Percentiles rank a stretch among this genome's conserved stretches.
These are phyloP conservation scores for Populus hybrid DNA, from an alignment of 441 rosid genomes.

Conservation along the genomic window DNA sequence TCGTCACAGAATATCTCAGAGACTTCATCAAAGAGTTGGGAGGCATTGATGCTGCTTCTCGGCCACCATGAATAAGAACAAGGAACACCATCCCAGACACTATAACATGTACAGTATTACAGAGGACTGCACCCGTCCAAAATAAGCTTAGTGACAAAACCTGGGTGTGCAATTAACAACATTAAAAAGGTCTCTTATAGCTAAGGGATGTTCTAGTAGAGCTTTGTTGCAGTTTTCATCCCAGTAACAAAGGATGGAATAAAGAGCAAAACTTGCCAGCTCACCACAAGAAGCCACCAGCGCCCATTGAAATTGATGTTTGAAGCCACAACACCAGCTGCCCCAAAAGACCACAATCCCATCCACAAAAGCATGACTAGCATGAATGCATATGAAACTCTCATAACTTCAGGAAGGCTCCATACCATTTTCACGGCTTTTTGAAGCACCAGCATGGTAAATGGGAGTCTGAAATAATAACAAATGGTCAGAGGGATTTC, in stretches of 20 bases:
- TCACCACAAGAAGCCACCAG: conserved; percentile 99
- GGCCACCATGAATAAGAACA: conserved; percentile 80
- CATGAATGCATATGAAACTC: conserved; percentile 79
- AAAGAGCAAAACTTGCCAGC: conserved; percentile 92
- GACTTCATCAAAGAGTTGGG: conserved; percentile 62
- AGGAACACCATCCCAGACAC: conserved; percentile 92
- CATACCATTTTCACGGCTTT: conserved; percentile 84
- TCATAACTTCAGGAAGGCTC: conserved; percentile 80
- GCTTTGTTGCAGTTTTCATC: conserved; percentile 25
- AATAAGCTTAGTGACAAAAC: conserved; percentile 88
- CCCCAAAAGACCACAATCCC: conserved; percentile 91
- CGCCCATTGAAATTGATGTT: conserved; percentile 63
- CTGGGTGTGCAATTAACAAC: conserved; percentile 42
- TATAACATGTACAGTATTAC: conserved; percentile 93
- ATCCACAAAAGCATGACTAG: conserved; percentile 84
- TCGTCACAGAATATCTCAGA: conserved; percentile 77
- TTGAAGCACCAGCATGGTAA: conserved; percentile 80
- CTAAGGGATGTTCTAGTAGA: conserved; percentile 15
- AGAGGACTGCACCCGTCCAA: conserved; percentile 97
- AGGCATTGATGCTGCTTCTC: conserved; percentile 72
- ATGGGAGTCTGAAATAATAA: conserved; percentile 59
- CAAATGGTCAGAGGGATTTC: conserved; percentile 17
- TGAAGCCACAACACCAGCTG: conserved; percentile 92
- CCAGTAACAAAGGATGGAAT: conserved; percentile 23
- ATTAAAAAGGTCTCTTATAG: conserved; percentile 21